Evolutionary conservation across 1,284 basidiomycete genomes (phyloP), one percentile per base, ranked within the genome.

Genomic region (Dichomitus squalens): DNA sequence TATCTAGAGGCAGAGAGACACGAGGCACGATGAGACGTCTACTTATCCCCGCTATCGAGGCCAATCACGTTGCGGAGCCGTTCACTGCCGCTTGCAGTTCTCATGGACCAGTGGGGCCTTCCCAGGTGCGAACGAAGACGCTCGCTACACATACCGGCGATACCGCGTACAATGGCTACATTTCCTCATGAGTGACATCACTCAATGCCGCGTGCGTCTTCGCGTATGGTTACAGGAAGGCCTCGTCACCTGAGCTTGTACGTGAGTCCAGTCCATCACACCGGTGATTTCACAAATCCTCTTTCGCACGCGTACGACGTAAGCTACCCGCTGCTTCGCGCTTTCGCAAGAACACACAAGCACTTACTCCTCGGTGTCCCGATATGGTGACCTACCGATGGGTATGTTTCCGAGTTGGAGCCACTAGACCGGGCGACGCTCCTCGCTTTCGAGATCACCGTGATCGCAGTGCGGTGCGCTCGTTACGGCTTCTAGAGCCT

Each of bases 391-490:
- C 18, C 43, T 46, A 7, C 20, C 23, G 34, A 31, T 36, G 43
- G 20, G 41, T 35, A 40, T 44, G 51, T 34, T 31, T 43, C 18
- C 34, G 39, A 52, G 41, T n/a, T 31, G n/a, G 25, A n/a, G 16
- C 21, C 33, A 40, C 33, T 31, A 16, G 18, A 31, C 14, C 27
- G 35, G 41, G n/a, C 25, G 49, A 33, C 25, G 18, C 44, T 46
- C 40, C 40, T 55, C 20, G 54, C 48, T 25, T 35, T 41, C 48
- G 49, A 55, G 54, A 55, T 55, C 40, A 33, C 49, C 54, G 49
- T 50, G 33, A 46, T 29, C 40, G 43, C n/a, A 6, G 33, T 49
- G 33, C 34, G 25, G 25, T 51, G 41, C 54, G 54, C 49, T 40
- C 54, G 34, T 46, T 29, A 49, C 41, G 49, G 33, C 49, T 55